These are phyloP conservation scores for Taiozyma onychis DNA, from an alignment of 1,139 yeast species.

Conservation along the genomic window DNA sequence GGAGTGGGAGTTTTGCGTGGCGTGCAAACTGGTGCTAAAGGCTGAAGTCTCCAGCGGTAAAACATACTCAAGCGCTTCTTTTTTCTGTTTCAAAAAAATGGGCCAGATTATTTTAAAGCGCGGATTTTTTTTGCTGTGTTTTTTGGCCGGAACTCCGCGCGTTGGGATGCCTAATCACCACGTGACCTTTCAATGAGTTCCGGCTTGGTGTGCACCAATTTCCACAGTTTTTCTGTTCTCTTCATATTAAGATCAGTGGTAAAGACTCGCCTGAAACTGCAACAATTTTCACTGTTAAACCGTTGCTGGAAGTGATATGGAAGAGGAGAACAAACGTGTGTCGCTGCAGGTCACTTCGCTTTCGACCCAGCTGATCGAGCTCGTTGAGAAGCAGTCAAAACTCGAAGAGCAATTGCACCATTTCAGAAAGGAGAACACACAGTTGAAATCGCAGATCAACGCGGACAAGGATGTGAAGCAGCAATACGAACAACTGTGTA, in stretches of 20 bases:
- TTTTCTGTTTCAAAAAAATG: not conserved
- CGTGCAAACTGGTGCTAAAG: not conserved
- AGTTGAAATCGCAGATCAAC: conserved; percentile 16
- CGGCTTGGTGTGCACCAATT: not conserved
- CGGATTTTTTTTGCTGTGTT: not conserved
- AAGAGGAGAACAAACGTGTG: conserved; percentile 37
- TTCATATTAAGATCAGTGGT: not conserved
- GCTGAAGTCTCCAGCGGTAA: not conserved
- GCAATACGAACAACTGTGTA: conserved; percentile 12
- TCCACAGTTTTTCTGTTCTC: not conserved
- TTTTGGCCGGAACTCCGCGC: not conserved
- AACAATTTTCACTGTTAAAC: not conserved
- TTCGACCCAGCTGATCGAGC: conserved; percentile 56
- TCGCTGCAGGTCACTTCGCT: conserved; percentile 51
- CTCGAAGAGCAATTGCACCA: conserved; percentile 34
- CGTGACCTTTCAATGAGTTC: not conserved
- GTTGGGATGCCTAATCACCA: not conserved
- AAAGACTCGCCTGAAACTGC: not conserved
- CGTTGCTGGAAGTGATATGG: conserved; percentile 3
- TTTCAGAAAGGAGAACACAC: conserved; percentile 21
- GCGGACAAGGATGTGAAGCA: conserved; percentile 12
- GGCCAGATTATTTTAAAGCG: not conserved
- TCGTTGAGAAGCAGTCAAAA: conserved; percentile 52
- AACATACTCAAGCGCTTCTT: not conserved
- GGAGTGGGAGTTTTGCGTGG: not conserved